A percentile compares a stretch with the other conserved stretches of the same genome.
phyloP scores from a whole-genome alignment of 2,329 filamentous ascomycete species.

The Rhynchosporium agropyri region DNA sequence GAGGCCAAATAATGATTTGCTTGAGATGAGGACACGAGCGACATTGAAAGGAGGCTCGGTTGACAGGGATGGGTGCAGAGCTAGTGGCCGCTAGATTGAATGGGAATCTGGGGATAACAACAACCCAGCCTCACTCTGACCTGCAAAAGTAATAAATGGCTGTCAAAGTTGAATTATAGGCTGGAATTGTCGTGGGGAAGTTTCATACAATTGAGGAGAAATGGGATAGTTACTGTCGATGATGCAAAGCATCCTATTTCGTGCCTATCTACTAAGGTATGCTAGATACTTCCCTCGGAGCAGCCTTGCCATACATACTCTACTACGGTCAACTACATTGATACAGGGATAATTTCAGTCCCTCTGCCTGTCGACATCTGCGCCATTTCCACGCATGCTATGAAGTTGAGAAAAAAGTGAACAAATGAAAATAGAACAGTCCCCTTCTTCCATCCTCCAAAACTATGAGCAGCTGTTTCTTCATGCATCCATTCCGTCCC shows the following conservation, averaged over 20 bases:
- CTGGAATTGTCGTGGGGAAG: too few relatives aligned
- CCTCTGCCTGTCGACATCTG: constrained; percentile 23
- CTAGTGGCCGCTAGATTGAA: constrained; percentile 20
- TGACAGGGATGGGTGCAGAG: constrained; percentile 22
- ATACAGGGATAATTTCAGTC: constrained; percentile 30
- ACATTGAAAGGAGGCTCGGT: constrained; percentile 31
- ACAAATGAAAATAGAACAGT: constrained; percentile 38
- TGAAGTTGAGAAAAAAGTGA: constrained; percentile 33
- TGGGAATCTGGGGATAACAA: constrained; percentile 7
- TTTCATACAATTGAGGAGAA: background rate
- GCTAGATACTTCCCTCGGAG: background rate
- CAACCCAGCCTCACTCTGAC: background rate
- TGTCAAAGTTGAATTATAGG: too few relatives aligned
- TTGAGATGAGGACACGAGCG: constrained; percentile 38
- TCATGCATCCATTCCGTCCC: background rate
- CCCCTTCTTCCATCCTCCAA: constrained; percentile 16
- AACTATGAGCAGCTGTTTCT: constrained; percentile 14
- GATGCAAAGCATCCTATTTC: constrained; percentile 28
- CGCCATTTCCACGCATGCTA: constrained; percentile 32
- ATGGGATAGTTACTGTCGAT: constrained; percentile 3
- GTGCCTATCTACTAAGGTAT: constrained; percentile 13
- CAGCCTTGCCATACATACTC: constrained; percentile 26
- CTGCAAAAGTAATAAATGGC: background rate
- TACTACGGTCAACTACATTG: constrained; percentile 28
- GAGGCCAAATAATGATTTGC: constrained; percentile 8